A percentile compares a stretch with the other conserved stretches of the same genome.
Evolutionary conservation across 495 filamentous ascomycete species (phyloP).

Genomic region (Penicillium paxilli): DNA sequence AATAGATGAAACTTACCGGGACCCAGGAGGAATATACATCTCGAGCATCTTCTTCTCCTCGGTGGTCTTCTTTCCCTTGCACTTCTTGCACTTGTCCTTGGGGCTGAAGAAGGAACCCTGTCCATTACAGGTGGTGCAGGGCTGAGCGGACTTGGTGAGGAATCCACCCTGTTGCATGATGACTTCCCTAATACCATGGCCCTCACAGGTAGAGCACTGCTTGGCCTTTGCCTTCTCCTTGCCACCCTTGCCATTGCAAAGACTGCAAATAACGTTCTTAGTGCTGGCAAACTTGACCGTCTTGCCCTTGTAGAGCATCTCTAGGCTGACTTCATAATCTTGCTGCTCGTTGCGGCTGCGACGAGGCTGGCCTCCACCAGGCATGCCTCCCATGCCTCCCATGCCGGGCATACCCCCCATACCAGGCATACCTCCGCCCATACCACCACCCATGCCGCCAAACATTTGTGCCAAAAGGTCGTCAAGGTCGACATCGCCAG

Average conservation of each 20-base stretch:
- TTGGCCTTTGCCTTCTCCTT: constrained; percentile 90
- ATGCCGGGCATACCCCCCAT: constrained; percentile 54
- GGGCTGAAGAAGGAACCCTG: constrained; percentile 82
- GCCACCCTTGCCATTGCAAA: constrained; percentile 86
- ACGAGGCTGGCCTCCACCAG: constrained; percentile 59
- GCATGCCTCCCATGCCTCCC: constrained; percentile 58
- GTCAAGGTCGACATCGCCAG: constrained; percentile 75
- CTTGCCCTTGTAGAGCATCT: constrained; percentile 97
- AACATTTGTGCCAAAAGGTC: constrained; percentile 95
- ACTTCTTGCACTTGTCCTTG: constrained; percentile 97
- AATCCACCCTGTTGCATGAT: constrained; percentile 78
- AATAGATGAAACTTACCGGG: constrained; percentile 50
- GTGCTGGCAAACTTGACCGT: constrained; percentile 92
- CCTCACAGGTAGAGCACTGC: constrained; percentile 79
- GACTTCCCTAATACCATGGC: constrained; percentile 68
- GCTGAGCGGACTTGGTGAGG: constrained; percentile 69
- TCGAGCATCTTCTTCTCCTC: constrained; percentile 91
- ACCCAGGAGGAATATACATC: constrained; percentile 91
- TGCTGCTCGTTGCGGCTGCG: constrained; percentile 84
- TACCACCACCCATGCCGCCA: constrained; percentile 58
- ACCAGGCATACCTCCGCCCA: constrained; percentile 50
- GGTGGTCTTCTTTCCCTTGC: constrained; percentile 82
- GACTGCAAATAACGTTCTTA: constrained; percentile 84
- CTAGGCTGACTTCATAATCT: constrained; percentile 82
- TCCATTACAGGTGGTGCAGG: constrained; percentile 78